Conservation (phyloP, 345 rosid species). For the Atalantia buxifolia region DNA sequence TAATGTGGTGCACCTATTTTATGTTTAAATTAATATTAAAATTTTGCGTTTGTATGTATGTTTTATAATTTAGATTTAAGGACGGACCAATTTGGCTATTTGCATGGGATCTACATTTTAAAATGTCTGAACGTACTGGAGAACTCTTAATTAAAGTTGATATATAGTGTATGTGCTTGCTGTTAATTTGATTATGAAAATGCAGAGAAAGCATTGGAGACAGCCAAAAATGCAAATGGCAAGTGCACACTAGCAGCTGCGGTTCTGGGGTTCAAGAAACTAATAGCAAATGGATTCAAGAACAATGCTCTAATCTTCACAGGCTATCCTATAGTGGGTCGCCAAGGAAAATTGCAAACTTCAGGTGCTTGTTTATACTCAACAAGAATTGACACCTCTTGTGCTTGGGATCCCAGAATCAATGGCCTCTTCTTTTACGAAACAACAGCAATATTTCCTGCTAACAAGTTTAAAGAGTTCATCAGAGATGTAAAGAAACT, state of each 20-base stretch:
- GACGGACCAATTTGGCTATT: too few relatives aligned
- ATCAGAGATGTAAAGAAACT: slow-evolving; percentile 55
- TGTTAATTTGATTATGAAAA: neutral
- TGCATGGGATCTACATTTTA: too few relatives aligned
- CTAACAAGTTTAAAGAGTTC: slow-evolving; percentile 46
- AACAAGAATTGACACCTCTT: slow-evolving; percentile 35
- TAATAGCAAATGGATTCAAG: slow-evolving; percentile 66
- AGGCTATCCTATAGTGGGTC: slow-evolving; percentile 80
- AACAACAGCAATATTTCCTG: slow-evolving; percentile 61
- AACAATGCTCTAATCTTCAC: slow-evolving; percentile 59
- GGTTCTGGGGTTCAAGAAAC: slow-evolving; percentile 52
- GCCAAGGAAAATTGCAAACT: slow-evolving; percentile 72
- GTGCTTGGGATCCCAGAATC: slow-evolving; percentile 82
- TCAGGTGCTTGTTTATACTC: slow-evolving; percentile 87
- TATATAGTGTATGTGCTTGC: neutral
- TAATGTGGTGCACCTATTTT: too few relatives aligned
- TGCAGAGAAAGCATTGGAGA: slow-evolving; percentile 68
- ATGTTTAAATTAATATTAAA: too few relatives aligned
- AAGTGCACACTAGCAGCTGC: slow-evolving; percentile 55
- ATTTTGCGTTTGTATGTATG: too few relatives aligned
- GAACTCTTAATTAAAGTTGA: too few relatives aligned
- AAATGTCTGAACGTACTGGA: too few relatives aligned
- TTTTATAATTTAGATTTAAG: too few relatives aligned
- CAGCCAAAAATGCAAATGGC: slow-evolving; percentile 39
- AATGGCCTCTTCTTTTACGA: slow-evolving; percentile 77